Percentiles rank a stretch among this genome's conserved stretches.
phyloP scores from a whole-genome alignment of 371 early-diverging fungal genomes.

The Conidiobolus incongruus region DNA sequence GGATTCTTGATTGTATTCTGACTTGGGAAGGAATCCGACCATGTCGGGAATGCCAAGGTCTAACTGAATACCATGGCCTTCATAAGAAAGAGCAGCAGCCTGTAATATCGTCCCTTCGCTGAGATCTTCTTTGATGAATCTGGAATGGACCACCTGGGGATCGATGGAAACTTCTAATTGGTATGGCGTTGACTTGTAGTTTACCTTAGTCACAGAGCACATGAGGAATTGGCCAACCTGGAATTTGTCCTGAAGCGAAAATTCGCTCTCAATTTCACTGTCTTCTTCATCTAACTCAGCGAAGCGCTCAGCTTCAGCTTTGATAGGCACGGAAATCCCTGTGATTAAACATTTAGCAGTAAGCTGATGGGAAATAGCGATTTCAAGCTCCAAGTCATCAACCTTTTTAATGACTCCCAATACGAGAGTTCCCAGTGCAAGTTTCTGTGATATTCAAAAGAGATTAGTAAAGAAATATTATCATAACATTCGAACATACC shows the following conservation, averaged over 20 bases:
- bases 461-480: too few relatives aligned
- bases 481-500: too few relatives aligned
- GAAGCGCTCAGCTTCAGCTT: slow-evolving; percentile 34
- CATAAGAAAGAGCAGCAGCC: slow-evolving; percentile 37
- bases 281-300: slow-evolving; percentile 21
- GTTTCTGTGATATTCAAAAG: slow-evolving; percentile 19
- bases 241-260: slow-evolving; percentile 25
- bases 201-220: slow-evolving; percentile 29
- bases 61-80: slow-evolving; percentile 70
- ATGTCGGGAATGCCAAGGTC: slow-evolving; percentile 36
- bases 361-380: slow-evolving; percentile 55
- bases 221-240: slow-evolving; percentile 48
- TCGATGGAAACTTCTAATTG: slow-evolving; percentile 28
- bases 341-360: slow-evolving; percentile 54
- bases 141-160: slow-evolving; percentile 35
- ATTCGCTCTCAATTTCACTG: slow-evolving; percentile 9
- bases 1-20: slow-evolving; percentile 25
- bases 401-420: slow-evolving; percentile 61
- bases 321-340: slow-evolving; percentile 38
- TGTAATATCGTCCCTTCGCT: slow-evolving; percentile 30
- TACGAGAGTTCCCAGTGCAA: slow-evolving; percentile 44
- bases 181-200: slow-evolving; percentile 13
- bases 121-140: slow-evolving; percentile 23
- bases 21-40: slow-evolving; percentile 36
- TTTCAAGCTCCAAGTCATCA: slow-evolving; percentile 45